phyloP scores from a whole-genome alignment of 352 stramenopile genomes.

The Phytophthora ramorum region DNA sequence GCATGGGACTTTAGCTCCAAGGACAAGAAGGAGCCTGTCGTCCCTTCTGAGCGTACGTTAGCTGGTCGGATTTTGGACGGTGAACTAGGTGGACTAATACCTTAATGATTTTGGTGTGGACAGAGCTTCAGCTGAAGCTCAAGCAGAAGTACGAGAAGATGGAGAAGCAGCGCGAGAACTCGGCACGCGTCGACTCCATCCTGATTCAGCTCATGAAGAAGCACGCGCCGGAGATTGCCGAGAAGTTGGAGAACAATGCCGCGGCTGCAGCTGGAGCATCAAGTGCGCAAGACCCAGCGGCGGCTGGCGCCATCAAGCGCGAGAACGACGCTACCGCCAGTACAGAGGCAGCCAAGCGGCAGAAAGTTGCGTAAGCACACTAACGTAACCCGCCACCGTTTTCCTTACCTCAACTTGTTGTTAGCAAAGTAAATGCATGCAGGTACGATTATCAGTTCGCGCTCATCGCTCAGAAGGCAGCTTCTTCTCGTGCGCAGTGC shows the following conservation, averaged over 20 bases:
- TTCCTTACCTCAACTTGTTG: slow-evolving; percentile 12
- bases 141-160: slow-evolving; percentile 91
- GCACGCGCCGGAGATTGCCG: slow-evolving; percentile 83
- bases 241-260: slow-evolving; percentile 63
- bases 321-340: slow-evolving; percentile 26
- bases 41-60: slow-evolving; percentile 80
- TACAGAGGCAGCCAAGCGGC: slow-evolving; percentile 59
- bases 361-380: slow-evolving; percentile 57
- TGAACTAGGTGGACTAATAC: not conserved
- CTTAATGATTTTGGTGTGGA: slow-evolving; percentile 6
- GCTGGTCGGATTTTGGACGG: not conserved
- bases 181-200: slow-evolving; percentile 81
- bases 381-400: slow-evolving; percentile 16
- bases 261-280: slow-evolving; percentile 9
- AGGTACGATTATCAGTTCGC: slow-evolving; percentile 12
- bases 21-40: slow-evolving; percentile 87
- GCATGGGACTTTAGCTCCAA: slow-evolving; percentile 89
- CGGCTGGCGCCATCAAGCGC: slow-evolving; percentile 29
- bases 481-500: slow-evolving; percentile 6
- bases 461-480: not conserved
- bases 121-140: slow-evolving; percentile 85
- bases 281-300: slow-evolving; percentile 13
- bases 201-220: slow-evolving; percentile 89
- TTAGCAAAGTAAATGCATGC: slow-evolving; percentile 28
- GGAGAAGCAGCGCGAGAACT: slow-evolving; percentile 88